Base-by-base conservation (phyloP, 2,329 filamentous ascomycete genomes). In the Aspergillus sp. region DNA sequence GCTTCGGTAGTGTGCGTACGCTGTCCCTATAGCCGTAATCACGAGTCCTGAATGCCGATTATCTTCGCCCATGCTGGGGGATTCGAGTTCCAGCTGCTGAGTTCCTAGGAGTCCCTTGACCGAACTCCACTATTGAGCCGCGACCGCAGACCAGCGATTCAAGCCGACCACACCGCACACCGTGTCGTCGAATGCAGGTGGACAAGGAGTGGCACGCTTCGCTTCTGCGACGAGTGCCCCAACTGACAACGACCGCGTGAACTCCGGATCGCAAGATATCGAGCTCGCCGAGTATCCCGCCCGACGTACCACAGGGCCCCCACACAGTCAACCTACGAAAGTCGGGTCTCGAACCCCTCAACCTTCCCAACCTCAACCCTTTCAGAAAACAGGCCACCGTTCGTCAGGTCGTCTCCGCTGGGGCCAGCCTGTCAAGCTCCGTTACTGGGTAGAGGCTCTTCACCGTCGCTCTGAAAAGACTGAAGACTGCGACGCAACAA, bases 401-500 rank as follows among this genome's bases (percentile, higher is more conserved):
- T 23, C 53, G 33, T 43, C 33, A 44, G 57, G 24, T n/a, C 51
- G 21, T 33, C 39, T 46, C 15, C 50, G 23, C 24, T 52, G 58
- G 35, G 48, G 48, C 31, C 60, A 51, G 35, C 61, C 64, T 31
- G 59, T 64, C 51, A 60, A 58, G 56, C 62, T 74, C 52, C 62
- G 63, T 48, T 70, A 68, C 60, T 75, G 73, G 73, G 62, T 63
- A 17, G 66, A 74, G 63, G 72, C 72, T 55, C 67, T 75, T 60
- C 67, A 59, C 55, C 64, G 58, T 45, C 66, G 64, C 45, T 55
- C 67, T 44, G 61, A 61, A 17, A 56, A 43, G 56, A 57, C 57
- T 46, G 49, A 52, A 50, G 53, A 62, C 44, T 31, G 56, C 4
- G 61, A 90, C 67, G 81, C 87, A 67, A 84, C 82, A 67, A 84